phyloP scores from a whole-genome alignment of 106 monocot genomes.

The Allium cepa region DNA sequence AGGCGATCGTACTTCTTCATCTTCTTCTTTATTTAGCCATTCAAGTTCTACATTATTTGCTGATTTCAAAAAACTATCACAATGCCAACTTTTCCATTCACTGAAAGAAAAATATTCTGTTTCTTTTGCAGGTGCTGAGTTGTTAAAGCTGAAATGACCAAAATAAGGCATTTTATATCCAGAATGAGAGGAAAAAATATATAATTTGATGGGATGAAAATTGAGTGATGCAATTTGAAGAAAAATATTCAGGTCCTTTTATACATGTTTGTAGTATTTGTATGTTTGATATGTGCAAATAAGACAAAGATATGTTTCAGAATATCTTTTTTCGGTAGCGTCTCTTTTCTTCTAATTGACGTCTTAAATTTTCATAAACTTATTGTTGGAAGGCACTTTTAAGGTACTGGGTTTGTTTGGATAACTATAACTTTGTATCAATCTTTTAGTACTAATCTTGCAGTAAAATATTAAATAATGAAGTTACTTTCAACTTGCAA shows the following conservation, averaged over 20 bases:
- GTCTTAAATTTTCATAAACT: too few species aligned
- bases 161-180: background rate
- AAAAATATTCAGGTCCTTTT: background rate
- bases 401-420: too few species aligned
- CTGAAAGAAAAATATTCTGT: background rate
- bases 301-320: too few species aligned
- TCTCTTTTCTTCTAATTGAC: background rate
- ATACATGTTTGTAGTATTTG: background rate
- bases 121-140: background rate
- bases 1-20: background rate
- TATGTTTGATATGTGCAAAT: background rate
- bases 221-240: background rate
- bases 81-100: background rate
- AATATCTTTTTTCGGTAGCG: background rate
- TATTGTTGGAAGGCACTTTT: too few species aligned
- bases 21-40: background rate
- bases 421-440: too few species aligned
- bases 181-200: background rate
- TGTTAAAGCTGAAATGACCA: background rate
- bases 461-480: too few species aligned
- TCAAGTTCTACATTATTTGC: background rate
- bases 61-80: background rate
- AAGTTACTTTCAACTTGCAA: too few species aligned
- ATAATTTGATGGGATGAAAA: too few species aligned
- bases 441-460: too few species aligned